Conservation (phyloP, 2,329 filamentous ascomycete genomes). For the Nigrograna mackinnonii region DNA sequence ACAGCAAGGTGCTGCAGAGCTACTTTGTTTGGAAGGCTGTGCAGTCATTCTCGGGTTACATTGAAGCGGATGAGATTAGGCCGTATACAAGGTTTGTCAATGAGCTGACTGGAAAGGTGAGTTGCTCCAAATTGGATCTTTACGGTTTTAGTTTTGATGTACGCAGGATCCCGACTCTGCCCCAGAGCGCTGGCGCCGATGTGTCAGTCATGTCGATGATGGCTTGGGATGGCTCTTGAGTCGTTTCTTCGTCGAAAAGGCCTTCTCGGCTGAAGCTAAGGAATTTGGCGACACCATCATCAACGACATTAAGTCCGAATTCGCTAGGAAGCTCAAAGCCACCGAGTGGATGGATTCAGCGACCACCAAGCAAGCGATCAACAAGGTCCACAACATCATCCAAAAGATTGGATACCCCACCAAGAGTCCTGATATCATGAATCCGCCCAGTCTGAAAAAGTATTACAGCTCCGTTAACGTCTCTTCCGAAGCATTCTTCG, state of each 20-base stretch:
- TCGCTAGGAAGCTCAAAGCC: slow-evolving; percentile 62
- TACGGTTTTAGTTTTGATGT: slow-evolving; percentile 15
- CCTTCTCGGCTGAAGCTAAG: slow-evolving; percentile 69
- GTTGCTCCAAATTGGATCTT: background rate
- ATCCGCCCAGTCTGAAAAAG: slow-evolving; percentile 57
- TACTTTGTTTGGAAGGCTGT: slow-evolving; percentile 69
- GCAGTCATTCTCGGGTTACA: slow-evolving; percentile 53
- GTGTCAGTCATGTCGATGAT: slow-evolving; percentile 60
- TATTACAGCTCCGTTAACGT: slow-evolving; percentile 62
- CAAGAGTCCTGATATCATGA: slow-evolving; percentile 62
- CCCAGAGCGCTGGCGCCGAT: slow-evolving; percentile 69
- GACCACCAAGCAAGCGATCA: slow-evolving; percentile 61
- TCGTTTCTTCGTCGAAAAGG: slow-evolving; percentile 70
- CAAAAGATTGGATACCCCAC: slow-evolving; percentile 72
- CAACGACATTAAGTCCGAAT: slow-evolving; percentile 70
- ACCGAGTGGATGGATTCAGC: slow-evolving; percentile 68
- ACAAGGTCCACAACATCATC: slow-evolving; percentile 69
- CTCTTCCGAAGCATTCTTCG: slow-evolving; percentile 57
- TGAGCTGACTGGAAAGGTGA: slow-evolving; percentile 58
- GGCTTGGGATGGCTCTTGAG: slow-evolving; percentile 70
- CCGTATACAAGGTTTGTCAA: slow-evolving; percentile 65
- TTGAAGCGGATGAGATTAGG: slow-evolving; percentile 64
- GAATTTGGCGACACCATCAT: slow-evolving; percentile 70
- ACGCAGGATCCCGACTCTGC: slow-evolving; percentile 60
- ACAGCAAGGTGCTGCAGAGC: slow-evolving; percentile 60